phyloP scores from a whole-genome alignment of 2,329 filamentous ascomycete genomes.

The Pyrenochaeta sp. region DNA sequence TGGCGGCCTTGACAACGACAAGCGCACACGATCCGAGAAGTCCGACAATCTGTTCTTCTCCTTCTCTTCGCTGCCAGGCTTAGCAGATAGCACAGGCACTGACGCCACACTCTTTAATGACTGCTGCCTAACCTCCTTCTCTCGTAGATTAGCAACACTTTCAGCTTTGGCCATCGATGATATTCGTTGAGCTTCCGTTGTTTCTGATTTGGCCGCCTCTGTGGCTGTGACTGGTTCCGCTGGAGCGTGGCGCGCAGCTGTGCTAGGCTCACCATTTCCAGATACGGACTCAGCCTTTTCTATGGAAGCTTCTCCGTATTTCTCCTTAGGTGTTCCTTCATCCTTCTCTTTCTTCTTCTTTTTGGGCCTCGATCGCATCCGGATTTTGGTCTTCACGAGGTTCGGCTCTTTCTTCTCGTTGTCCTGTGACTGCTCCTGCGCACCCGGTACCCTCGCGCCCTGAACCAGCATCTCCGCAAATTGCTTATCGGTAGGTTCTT shows the following conservation, averaged over 20 bases:
- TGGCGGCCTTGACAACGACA: constrained; percentile 33
- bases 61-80: constrained; percentile 21
- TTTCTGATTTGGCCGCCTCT: constrained; percentile 1
- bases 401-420: constrained; percentile 24
- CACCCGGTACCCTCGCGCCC: constrained; percentile 29
- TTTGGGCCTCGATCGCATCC: constrained; percentile 43
- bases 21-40: constrained; percentile 36
- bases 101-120: constrained; percentile 39
- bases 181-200: constrained; percentile 10
- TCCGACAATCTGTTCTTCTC: constrained; percentile 27
- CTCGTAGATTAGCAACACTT: constrained; percentile 38
- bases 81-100: constrained; percentile 34
- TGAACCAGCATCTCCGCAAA: constrained; percentile 38
- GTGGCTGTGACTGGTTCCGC: constrained; percentile 11
- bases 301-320: constrained; percentile 17
- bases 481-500: constrained; percentile 36
- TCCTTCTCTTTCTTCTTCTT: constrained; percentile 35
- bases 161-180: constrained; percentile 36
- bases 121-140: constrained; percentile 33
- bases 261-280: constrained; percentile 15
- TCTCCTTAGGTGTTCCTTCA: constrained; percentile 15
- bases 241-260: constrained; percentile 6
- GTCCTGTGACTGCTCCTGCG: constrained; percentile 8
- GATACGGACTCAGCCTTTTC: constrained; percentile 10
- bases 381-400: constrained; percentile 47